Evolutionary conservation across 441 rosid genomes (phyloP), one percentile per base, ranked within the genome.

Genomic region (Hypseocharis bilobata): DNA sequence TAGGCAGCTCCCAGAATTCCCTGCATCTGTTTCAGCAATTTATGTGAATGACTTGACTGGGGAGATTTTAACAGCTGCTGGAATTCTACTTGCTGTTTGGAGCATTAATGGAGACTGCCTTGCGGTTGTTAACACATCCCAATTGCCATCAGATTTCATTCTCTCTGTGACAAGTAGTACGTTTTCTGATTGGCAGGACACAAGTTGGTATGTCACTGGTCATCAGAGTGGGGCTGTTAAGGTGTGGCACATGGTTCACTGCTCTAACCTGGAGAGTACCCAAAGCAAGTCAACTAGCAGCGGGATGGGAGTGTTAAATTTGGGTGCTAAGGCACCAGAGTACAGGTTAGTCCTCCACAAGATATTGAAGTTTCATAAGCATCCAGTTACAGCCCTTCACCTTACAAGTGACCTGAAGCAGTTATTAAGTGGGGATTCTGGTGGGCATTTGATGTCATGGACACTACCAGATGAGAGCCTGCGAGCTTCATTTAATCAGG

Each of bases 171-270:
- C 96, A 13, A 90, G 96, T 36, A 77, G 96, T 62, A 85, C 88
- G 25, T 86, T 72, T 76, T 92, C 98, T 0, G 99, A 95, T 80
- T 95, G 99, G 98, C 78, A 77, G 74, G 98, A 89, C 76, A 88
- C 91, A 44, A 81, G 79, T 72, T 95, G 98, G 97, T 92, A 87
- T 57, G 96, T 82, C 70, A 92, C 99, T 10, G 99, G 99, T 65
- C 99, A 92, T 77, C 99, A 92, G 79, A 95, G 97, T 77, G 99
- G 99, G 30, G 91, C 99, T 0, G 79, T 95, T 60, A 95, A 92
- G 82, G 84, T 95, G 65, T 95, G 99, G 99, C 85, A 87, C 66
- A 88, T 95, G 98, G 76, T 89, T 64, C 93, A 95, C 80, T 76
- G 76, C 78, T 74, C 97, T 16, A 83, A 72, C 77, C 83, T 80